A percentile compares a stretch with the other conserved stretches of the same genome.
These are phyloP conservation scores for Hura crepitans DNA, from an alignment of 441 rosid genomes.

Conservation along the genomic window DNA sequence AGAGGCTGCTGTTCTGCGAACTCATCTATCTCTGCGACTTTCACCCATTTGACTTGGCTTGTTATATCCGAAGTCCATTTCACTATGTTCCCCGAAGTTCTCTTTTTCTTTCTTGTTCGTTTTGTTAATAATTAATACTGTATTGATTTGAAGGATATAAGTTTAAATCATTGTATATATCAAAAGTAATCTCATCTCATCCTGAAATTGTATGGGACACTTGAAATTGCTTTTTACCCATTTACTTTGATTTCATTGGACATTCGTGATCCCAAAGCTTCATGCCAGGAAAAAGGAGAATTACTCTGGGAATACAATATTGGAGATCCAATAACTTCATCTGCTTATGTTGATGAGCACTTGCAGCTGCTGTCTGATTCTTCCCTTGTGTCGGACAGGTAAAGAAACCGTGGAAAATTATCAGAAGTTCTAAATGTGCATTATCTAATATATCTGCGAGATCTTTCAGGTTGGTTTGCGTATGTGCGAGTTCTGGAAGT, in stretches of 20 bases:
- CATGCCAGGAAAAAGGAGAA: slow-evolving; percentile 61
- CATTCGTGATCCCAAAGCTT: slow-evolving; percentile 18
- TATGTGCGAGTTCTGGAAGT: slow-evolving; percentile 67
- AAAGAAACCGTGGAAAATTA: neutral
- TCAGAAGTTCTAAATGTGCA: neutral
- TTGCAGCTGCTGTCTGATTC: slow-evolving; percentile 47
- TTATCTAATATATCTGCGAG: slow-evolving; percentile 8
- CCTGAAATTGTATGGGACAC: neutral
- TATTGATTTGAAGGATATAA: neutral
- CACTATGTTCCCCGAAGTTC: neutral
- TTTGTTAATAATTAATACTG: neutral
- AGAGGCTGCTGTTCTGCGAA: too few species aligned
- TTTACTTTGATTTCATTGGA: neutral
- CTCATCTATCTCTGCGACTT: too few species aligned
- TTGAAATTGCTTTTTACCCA: neutral
- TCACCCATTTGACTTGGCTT: too few species aligned
- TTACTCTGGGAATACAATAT: slow-evolving; percentile 63
- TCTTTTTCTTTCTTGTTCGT: neutral
- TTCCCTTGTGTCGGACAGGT: slow-evolving; percentile 49
- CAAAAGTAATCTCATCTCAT: neutral
- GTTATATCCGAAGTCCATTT: too few species aligned
- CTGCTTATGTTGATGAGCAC: slow-evolving; percentile 86
- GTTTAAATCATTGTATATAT: neutral
- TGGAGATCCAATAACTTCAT: slow-evolving; percentile 73
- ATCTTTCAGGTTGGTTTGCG: slow-evolving; percentile 63